A percentile compares a stretch with the other conserved stretches of the same genome.
phyloP scores from a whole-genome alignment of 2,329 filamentous ascomycete species.

The Cordyceps cicadae region DNA sequence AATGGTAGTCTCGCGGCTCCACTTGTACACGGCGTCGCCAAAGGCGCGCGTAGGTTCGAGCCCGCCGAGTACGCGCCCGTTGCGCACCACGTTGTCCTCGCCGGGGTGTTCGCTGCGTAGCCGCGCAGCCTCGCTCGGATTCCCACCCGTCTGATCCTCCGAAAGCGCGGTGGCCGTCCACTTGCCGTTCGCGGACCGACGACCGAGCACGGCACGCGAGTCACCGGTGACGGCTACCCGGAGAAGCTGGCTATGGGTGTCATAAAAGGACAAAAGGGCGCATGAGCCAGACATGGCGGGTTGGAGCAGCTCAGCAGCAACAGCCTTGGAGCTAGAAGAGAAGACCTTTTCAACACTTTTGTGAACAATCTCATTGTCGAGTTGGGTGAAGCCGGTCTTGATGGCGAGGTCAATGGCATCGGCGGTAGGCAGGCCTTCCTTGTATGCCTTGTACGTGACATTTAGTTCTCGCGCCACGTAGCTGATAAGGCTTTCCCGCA shows the following conservation, averaged over 20 bases:
- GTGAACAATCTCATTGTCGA: conserved; percentile 92
- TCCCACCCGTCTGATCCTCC: conserved; percentile 88
- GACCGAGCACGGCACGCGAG: conserved; percentile 87
- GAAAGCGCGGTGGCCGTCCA: conserved; percentile 89
- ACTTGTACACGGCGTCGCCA: conserved; percentile 95
- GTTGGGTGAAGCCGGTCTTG: conserved; percentile 78
- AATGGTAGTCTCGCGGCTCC: conserved; percentile 76
- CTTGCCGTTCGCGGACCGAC: conserved; percentile 68
- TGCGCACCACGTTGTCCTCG: conserved; percentile 77
- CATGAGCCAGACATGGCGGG: conserved; percentile 96
- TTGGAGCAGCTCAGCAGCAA: conserved; percentile 83
- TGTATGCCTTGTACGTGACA: conserved; percentile 71
- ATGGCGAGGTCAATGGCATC: conserved; percentile 85
- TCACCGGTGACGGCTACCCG: conserved; percentile 95
- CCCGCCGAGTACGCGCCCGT: conserved; percentile 84
- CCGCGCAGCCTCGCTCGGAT: conserved; percentile 72
- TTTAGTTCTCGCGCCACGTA: conserved; percentile 92
- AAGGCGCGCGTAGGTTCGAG: conserved; percentile 91
- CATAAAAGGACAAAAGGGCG: conserved; percentile 92
- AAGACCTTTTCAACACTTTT: conserved; percentile 87
- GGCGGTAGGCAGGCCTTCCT: conserved; percentile 56
- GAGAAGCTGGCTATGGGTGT: conserved; percentile 75
- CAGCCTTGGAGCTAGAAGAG: conserved; percentile 79
- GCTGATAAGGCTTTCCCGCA: conserved; percentile 84
- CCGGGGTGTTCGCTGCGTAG: conserved; percentile 81